Conservation (phyloP, 2,329 filamentous ascomycete species). For the Cladosporium sp. region DNA sequence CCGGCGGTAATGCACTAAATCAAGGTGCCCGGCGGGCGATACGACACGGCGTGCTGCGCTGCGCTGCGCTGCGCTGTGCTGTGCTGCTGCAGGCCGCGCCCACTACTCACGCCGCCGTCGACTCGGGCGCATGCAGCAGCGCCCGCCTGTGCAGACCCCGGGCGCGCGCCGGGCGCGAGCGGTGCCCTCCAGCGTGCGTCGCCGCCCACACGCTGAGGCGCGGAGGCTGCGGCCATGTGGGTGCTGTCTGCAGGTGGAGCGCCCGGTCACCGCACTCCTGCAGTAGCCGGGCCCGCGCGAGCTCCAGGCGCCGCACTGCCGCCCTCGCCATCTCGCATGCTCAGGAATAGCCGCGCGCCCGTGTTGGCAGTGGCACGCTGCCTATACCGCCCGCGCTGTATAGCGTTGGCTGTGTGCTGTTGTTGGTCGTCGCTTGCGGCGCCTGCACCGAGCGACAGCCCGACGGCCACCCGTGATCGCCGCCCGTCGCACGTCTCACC, state of each 20-base stretch:
- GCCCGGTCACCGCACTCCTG: not conserved
- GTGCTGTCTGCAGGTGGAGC: slow-evolving; percentile 1
- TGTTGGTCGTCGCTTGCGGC: not conserved
- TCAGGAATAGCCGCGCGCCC: slow-evolving; percentile 3
- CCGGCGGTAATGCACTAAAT: too few relatives aligned
- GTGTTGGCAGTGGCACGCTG: not conserved
- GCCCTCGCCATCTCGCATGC: not conserved
- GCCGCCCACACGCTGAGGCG: not conserved
- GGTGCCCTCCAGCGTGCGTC: not conserved
- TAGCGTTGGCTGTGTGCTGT: not conserved
- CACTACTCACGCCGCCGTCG: too few relatives aligned
- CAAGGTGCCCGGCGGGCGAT: too few relatives aligned
- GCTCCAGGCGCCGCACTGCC: slow-evolving; percentile 4
- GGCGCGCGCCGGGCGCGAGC: not conserved
- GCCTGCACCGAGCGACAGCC: not conserved
- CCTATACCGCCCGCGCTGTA: slow-evolving; percentile 7
- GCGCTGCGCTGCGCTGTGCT: too few relatives aligned
- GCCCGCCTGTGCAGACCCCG: slow-evolving; percentile 1
- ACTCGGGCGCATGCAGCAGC: too few relatives aligned
- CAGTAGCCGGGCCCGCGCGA: slow-evolving; percentile 6
- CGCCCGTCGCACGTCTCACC: too few relatives aligned
- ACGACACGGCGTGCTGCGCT: too few relatives aligned
- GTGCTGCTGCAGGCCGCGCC: too few relatives aligned
- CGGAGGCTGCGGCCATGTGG: not conserved
- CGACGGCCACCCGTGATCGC: too few relatives aligned